Base-by-base conservation (phyloP, 1,139 yeast species). In the Scheffersomyces illinoinensis region DNA sequence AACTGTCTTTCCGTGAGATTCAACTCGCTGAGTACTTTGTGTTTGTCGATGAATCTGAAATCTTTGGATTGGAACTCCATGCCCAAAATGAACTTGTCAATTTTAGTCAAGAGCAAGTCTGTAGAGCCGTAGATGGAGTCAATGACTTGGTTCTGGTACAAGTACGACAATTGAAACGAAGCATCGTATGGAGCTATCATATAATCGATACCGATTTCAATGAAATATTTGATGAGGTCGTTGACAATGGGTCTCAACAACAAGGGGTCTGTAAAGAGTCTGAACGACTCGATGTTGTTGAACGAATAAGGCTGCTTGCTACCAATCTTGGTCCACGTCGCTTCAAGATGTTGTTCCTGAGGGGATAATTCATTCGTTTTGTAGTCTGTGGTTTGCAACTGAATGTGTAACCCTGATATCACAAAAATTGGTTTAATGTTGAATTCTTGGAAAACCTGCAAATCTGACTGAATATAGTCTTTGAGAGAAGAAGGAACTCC, bases 41-140 rank as follows among this genome's bases (percentile, higher is more conserved):
- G 66, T 66, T 84, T 87, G 61, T 89, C 90, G 57, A 93, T 79
- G 71, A 81, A 90, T 65, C 90, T 81, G 69, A 92, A 89, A 59
- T 84, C 87, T 62, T 83, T 84, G 43, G 83, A 78, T 58, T 83
- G 86, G 63, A 87, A 83, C 63, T 91, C 97, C 82, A 92, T 83
- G 23, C 89, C 86, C 55, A 89, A 74, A 59, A 93, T 88, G 60
- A 92, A 87, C 66, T 86, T 90, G 61, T 90, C 96, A 50, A 90
- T 82, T 50, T 78, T 75, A 18, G 85, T 79, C 70, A 93, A 77
- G 54, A 93, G 76, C 54, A 88, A 81, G 67, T 95, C 98, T 1
- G 93, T 88, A 10, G 97, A 90, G 1, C 97, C 97, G 71, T 87
- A 92, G 49, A 93, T 85, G 1, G 91, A 87, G 72, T 93, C 96